A percentile compares a stretch with the other conserved stretches of the same genome.
Evolutionary conservation across 1,139 yeast species (phyloP).

Genomic region (Candida sanyaensis): DNA sequence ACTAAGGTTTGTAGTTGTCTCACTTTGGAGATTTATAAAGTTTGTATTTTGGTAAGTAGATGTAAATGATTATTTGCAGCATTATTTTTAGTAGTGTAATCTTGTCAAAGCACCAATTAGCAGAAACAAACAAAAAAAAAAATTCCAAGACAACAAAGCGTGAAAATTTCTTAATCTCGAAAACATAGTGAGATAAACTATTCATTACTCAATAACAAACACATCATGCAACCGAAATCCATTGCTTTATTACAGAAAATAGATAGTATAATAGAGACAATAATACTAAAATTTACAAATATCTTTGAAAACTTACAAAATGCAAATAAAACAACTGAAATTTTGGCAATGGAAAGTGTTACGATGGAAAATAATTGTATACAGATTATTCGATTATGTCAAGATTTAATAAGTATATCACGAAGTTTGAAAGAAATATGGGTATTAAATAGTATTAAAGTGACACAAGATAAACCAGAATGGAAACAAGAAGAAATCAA

Average conservation of each 20-base stretch:
- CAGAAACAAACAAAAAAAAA: background rate
- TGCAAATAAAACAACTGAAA: constrained; percentile 50
- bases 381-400: constrained; percentile 52
- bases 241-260: constrained; percentile 46
- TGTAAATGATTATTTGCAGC: background rate
- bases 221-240: constrained; percentile 40
- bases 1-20: constrained; percentile 29
- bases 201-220: background rate
- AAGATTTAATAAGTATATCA: constrained; percentile 52
- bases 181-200: too few species aligned
- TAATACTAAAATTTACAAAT: constrained; percentile 45
- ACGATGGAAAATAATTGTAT: constrained; percentile 58
- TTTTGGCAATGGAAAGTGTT: constrained; percentile 54
- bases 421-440: constrained; percentile 55
- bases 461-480: constrained; percentile 21
- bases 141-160: background rate
- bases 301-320: constrained; percentile 45
- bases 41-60: constrained; percentile 2
- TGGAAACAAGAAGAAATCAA: constrained; percentile 25
- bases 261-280: constrained; percentile 43
- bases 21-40: constrained; percentile 39
- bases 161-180: background rate
- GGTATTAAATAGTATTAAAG: constrained; percentile 56
- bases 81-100: background rate
- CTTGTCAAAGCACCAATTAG: background rate